Conservation (phyloP, 192 early-diverging fungal species). For the Globomyces pollinis-pini region DNA sequence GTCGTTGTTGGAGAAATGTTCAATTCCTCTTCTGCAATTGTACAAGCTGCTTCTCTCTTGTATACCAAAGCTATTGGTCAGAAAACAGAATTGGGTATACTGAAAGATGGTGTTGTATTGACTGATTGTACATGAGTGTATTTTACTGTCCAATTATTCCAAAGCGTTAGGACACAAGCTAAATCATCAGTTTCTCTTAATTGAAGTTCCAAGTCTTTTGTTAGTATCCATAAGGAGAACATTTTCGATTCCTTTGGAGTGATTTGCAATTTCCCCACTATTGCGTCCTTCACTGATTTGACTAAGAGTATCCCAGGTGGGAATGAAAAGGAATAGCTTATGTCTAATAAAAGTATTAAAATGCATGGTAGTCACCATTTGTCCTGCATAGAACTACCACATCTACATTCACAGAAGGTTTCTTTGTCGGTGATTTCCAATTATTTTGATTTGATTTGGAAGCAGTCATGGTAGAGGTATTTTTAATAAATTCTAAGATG, state of each 20-base stretch:
- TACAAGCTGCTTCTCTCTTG: constrained; percentile 36
- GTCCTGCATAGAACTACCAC: too few species aligned
- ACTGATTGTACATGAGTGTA: constrained; percentile 50
- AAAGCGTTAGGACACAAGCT: constrained; percentile 34
- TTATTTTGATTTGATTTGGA: too few species aligned
- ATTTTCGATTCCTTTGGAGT: constrained; percentile 16
- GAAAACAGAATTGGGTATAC: constrained; percentile 51
- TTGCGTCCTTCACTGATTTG: too few species aligned
- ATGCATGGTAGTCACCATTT: too few species aligned
- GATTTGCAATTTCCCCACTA: constrained; percentile 37
- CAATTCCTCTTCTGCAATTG: constrained; percentile 21
- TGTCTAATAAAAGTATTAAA: too few species aligned
- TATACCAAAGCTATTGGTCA: constrained; percentile 50
- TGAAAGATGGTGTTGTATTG: constrained; percentile 36
- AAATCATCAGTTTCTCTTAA: constrained; percentile 39
- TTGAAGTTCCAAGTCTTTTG: constrained; percentile 49
- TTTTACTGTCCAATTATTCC: constrained; percentile 38
- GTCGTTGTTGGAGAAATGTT: constrained; percentile 26
- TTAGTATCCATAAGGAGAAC: constrained; percentile 50
- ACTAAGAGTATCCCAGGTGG: too few species aligned
- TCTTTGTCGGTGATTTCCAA: too few species aligned
- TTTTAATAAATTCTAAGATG: too few species aligned
- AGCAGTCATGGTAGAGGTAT: too few species aligned
- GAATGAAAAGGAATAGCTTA: too few species aligned
- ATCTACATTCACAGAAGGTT: too few species aligned